Conservation (phyloP, 345 rosid genomes). For the Linum trigynum region DNA sequence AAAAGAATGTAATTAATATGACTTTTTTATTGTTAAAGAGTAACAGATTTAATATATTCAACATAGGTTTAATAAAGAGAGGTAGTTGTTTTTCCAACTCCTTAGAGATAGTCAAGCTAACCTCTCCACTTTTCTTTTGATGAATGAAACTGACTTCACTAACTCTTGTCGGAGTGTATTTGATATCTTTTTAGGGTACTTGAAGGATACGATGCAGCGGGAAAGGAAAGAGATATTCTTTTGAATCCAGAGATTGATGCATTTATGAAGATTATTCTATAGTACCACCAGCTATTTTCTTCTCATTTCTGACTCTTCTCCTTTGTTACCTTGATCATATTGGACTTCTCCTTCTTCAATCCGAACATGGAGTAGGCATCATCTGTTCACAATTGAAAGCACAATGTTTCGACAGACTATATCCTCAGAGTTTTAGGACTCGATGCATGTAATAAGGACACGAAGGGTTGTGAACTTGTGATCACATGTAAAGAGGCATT, state of each 20-base stretch:
- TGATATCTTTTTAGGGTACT: conserved; percentile 32
- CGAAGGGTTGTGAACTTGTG: conserved; percentile 51
- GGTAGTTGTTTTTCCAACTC: too few relatives aligned
- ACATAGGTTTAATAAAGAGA: too few relatives aligned
- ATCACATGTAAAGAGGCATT: conserved; percentile 88
- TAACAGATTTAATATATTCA: too few relatives aligned
- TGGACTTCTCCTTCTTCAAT: background rate
- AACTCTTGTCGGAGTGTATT: background rate
- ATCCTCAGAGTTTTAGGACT: conserved; percentile 84
- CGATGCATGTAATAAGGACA: conserved; percentile 75
- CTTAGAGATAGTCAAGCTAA: too few relatives aligned
- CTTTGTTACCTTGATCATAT: background rate
- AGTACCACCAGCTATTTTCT: background rate
- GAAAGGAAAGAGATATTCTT: conserved; percentile 54
- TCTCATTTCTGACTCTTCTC: background rate
- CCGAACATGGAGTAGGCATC: conserved; percentile 47
- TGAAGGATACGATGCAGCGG: conserved; percentile 53
- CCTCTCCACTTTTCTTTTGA: too few relatives aligned
- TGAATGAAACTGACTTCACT: too few relatives aligned
- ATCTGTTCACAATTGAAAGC: conserved; percentile 57
- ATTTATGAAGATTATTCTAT: conserved; percentile 59
- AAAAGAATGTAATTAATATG: too few relatives aligned
- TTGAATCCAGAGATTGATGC: conserved; percentile 79
- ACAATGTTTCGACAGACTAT: conserved; percentile 75
- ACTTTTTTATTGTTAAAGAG: too few relatives aligned